phyloP scores from a whole-genome alignment of 495 filamentous ascomycete species.

The Penicillium samsonianum region DNA sequence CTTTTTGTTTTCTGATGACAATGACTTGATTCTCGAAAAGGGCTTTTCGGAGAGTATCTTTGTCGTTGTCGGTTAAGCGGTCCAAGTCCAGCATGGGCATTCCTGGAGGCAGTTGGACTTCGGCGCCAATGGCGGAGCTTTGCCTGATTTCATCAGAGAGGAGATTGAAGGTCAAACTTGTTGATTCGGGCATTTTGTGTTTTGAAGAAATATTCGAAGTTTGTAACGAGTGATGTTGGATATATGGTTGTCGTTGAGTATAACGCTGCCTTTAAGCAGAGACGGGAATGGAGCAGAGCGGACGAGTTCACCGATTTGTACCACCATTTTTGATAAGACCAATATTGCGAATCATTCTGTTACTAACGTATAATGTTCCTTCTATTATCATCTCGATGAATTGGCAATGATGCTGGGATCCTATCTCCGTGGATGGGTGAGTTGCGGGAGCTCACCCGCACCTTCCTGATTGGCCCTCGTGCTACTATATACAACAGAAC shows the following conservation, averaged over 20 bases:
- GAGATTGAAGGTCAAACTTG: slow-evolving; percentile 4
- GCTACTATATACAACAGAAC: neutral
- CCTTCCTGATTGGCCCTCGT: neutral
- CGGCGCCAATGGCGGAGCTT: slow-evolving; percentile 15
- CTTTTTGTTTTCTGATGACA: slow-evolving; percentile 15
- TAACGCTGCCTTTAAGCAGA: neutral
- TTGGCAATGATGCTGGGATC: neutral
- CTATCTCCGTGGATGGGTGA: neutral
- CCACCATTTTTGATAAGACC: slow-evolving; percentile 1
- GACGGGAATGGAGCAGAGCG: neutral
- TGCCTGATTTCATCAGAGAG: slow-evolving; percentile 11
- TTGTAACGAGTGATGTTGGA: neutral
- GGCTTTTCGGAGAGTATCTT: slow-evolving; percentile 6
- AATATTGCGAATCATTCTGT: too few species aligned
- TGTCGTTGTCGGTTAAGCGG: slow-evolving; percentile 12
- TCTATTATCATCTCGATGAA: neutral
- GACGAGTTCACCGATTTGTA: neutral
- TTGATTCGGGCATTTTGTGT: slow-evolving; percentile 13
- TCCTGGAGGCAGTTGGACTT: slow-evolving; percentile 15
- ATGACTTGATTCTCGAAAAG: slow-evolving; percentile 19
- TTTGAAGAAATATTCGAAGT: neutral
- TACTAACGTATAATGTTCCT: neutral
- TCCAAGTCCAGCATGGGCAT: slow-evolving; percentile 13
- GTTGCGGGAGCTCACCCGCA: neutral
- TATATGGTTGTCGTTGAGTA: neutral